These are phyloP conservation scores for Malus domestica DNA, from an alignment of 306 rosid species.

Conservation along the genomic window ASM211411v1 NC_041796.1:17511501-17512000, in stretches of 20 bases:
- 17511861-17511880: not conserved
- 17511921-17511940: not conserved
- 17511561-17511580: not conserved
- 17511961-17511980: not conserved
- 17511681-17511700: not conserved
- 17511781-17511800: not conserved
- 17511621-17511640: not conserved
- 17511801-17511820: not conserved
- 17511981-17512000: not conserved
- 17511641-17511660: not conserved
- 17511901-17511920: not conserved
- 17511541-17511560: not conserved
- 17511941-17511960: not conserved
- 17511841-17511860: too few species aligned
- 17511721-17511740: not conserved
- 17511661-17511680: not conserved
- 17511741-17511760: not conserved
- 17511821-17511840: not conserved
- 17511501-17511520: constrained; percentile 1
- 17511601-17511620: not conserved
- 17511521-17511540: constrained; percentile 1
- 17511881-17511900: not conserved
- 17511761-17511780: not conserved
- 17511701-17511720: not conserved
- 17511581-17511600: constrained; percentile 2